Evolutionary conservation across 2,329 filamentous ascomycete species (phyloP).

Genomic region (Plectosphaerella cucumerina): DNA sequence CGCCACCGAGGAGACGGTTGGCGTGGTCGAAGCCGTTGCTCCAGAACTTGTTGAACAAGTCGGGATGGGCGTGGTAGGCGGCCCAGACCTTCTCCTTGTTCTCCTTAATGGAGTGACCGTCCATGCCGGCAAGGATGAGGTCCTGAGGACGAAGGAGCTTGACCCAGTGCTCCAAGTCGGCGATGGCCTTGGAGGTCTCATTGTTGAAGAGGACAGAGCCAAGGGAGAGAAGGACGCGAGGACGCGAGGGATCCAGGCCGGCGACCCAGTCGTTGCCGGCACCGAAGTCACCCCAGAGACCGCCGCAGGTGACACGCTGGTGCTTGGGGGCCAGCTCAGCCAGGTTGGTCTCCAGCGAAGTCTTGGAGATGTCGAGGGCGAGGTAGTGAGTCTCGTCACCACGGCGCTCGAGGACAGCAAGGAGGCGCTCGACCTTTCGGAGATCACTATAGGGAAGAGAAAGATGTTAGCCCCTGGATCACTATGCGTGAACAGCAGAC

Average conservation of each 20-base stretch:
- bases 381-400: slow-evolving; percentile 27
- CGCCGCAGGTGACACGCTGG: slow-evolving; percentile 26
- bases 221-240: slow-evolving; percentile 29
- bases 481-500: too few species aligned
- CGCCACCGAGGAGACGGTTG: slow-evolving; percentile 28
- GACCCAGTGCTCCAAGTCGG: slow-evolving; percentile 30
- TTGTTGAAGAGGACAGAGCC: slow-evolving; percentile 39
- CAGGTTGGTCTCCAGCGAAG: slow-evolving; percentile 29
- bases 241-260: background rate
- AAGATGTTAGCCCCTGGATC: too few species aligned
- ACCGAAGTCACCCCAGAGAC: slow-evolving; percentile 35
- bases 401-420: slow-evolving; percentile 27
- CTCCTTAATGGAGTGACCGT: slow-evolving; percentile 28
- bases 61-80: slow-evolving; percentile 32
- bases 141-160: slow-evolving; percentile 27
- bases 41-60: slow-evolving; percentile 32
- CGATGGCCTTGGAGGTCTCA: slow-evolving; percentile 28
- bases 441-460: slow-evolving; percentile 26
- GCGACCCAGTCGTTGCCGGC: slow-evolving; percentile 27
- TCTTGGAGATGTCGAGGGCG: slow-evolving; percentile 34
- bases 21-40: slow-evolving; percentile 32
- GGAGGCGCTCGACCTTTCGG: slow-evolving; percentile 32
- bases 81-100: slow-evolving; percentile 32
- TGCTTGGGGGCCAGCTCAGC: slow-evolving; percentile 24
- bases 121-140: slow-evolving; percentile 35